Evolutionary conservation across 164 flowering plant genomes (phyloP).

Genomic region (Santalum album): DNA sequence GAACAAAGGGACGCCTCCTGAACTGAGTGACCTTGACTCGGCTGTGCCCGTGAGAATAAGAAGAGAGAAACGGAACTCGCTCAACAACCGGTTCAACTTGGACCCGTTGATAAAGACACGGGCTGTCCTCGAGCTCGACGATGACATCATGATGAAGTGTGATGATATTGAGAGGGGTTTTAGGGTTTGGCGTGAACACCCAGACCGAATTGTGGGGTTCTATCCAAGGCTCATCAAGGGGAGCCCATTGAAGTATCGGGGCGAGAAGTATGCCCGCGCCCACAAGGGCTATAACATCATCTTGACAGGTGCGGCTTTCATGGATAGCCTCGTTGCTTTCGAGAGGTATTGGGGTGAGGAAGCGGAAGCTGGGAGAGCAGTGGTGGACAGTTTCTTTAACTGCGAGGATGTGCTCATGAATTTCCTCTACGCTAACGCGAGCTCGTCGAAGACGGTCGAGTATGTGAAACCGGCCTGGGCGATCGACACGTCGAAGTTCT

Average conservation of each 20-base stretch:
- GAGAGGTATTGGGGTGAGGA: slow-evolving; percentile 67
- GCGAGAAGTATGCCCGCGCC: slow-evolving; percentile 66
- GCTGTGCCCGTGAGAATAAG: slow-evolving; percentile 79
- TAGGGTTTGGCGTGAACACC: slow-evolving; percentile 78
- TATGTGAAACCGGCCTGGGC: slow-evolving; percentile 89
- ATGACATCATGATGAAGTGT: slow-evolving; percentile 92
- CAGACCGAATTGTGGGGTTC: slow-evolving; percentile 81
- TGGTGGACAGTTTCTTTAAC: slow-evolving; percentile 68
- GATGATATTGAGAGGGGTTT: slow-evolving; percentile 86
- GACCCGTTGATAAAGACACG: slow-evolving; percentile 64
- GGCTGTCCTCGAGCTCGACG: slow-evolving; percentile 91
- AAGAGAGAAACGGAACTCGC: slow-evolving; percentile 60
- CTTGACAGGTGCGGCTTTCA: slow-evolving; percentile 88
- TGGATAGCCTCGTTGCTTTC: slow-evolving; percentile 53
- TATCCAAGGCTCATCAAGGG: slow-evolving; percentile 69
- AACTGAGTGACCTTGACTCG: slow-evolving; percentile 55
- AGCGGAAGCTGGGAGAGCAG: slow-evolving; percentile 53
- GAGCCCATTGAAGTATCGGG: slow-evolving; percentile 56
- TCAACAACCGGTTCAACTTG: slow-evolving; percentile 71
- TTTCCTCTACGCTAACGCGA: slow-evolving; percentile 73
- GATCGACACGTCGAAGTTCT: slow-evolving; percentile 76
- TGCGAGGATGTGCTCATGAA: slow-evolving; percentile 92
- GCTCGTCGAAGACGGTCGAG: slow-evolving; percentile 57
- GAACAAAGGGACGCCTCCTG: slow-evolving; percentile 82
- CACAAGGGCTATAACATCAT: slow-evolving; percentile 78